Percentiles rank a stretch among this genome's conserved stretches.
Evolutionary conservation across 306 rosid species (phyloP).

Genomic region (Prunus davidiana): DNA sequence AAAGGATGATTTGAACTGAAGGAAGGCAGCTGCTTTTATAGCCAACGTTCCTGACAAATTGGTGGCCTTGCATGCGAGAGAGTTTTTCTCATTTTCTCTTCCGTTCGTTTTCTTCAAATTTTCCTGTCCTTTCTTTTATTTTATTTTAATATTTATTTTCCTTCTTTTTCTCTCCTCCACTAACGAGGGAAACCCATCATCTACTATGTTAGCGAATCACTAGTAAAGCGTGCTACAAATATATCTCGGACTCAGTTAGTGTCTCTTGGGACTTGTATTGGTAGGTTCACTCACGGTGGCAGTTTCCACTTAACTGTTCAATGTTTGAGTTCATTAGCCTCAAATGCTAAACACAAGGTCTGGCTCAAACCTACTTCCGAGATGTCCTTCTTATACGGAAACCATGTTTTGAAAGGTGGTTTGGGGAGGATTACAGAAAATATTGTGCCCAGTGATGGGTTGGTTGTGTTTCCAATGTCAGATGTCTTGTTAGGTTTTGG

Average conservation of each 20-base stretch:
- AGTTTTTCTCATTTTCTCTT: no score
- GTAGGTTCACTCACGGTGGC: conserved; percentile 84
- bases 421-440: conserved; percentile 82
- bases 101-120: no score
- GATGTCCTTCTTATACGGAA: conserved; percentile 84
- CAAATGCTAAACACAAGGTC: conserved; percentile 86
- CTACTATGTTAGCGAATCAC: conserved; percentile 69
- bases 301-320: conserved; percentile 79
- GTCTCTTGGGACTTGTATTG: conserved; percentile 78
- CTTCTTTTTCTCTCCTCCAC: no score
- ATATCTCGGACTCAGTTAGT: conserved; percentile 58
- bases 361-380: conserved; percentile 91
- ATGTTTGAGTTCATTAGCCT: conserved; percentile 31
- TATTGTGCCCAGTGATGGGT: conserved; percentile 74
- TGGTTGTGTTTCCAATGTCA: conserved; percentile 82
- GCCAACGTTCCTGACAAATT: no score
- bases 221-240: conserved; percentile 87
- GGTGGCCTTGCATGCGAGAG: no score
- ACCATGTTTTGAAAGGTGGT: conserved; percentile 83
- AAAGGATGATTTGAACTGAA: no score
- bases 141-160: no score
- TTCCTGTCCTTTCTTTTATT: no score
- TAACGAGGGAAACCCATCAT: no score
- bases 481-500: conserved; percentile 91
- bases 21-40: no score